Conservation (phyloP, 768 basidiomycete species). For the Leccinum obscurum region DNA sequence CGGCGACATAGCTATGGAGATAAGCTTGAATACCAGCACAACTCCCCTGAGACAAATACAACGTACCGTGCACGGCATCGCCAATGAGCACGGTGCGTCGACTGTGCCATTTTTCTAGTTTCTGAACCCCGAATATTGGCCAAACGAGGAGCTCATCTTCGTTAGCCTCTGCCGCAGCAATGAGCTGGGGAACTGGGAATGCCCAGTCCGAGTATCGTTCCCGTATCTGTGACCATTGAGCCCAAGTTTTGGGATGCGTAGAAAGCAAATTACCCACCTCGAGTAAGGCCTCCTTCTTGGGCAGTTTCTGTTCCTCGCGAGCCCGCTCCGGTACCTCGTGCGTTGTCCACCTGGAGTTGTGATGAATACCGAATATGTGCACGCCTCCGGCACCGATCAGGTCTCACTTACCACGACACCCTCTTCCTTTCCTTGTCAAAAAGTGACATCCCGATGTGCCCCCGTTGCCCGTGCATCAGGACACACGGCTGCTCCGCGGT, state of each 20-base stretch:
- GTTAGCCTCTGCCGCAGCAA: slow-evolving; percentile 21
- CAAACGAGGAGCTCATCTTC: slow-evolving; percentile 24
- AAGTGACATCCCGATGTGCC: slow-evolving; percentile 29
- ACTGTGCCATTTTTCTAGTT: slow-evolving; percentile 27
- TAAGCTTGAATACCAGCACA: neutral
- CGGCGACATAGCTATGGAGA: slow-evolving; percentile 30
- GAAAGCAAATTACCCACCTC: slow-evolving; percentile 13
- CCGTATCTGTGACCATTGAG: slow-evolving; percentile 18
- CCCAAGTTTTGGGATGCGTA: neutral
- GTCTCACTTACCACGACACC: slow-evolving; percentile 24
- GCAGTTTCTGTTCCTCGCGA: slow-evolving; percentile 32
- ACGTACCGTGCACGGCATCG: slow-evolving; percentile 34
- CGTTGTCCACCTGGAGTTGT: slow-evolving; percentile 28
- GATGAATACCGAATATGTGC: neutral
- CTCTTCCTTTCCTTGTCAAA: slow-evolving; percentile 28
- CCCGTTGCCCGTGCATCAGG: slow-evolving; percentile 29
- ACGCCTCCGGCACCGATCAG: neutral
- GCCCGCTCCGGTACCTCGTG: slow-evolving; percentile 27
- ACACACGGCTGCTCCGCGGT: slow-evolving; percentile 27
- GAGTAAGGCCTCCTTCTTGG: slow-evolving; percentile 20
- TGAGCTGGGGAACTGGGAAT: slow-evolving; percentile 30
- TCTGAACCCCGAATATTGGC: slow-evolving; percentile 30
- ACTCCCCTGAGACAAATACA: neutral
- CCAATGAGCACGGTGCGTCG: slow-evolving; percentile 30
- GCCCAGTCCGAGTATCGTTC: slow-evolving; percentile 28